Base-by-base conservation (phyloP, 495 filamentous ascomycete species). In the Evernia prunastri region DNA sequence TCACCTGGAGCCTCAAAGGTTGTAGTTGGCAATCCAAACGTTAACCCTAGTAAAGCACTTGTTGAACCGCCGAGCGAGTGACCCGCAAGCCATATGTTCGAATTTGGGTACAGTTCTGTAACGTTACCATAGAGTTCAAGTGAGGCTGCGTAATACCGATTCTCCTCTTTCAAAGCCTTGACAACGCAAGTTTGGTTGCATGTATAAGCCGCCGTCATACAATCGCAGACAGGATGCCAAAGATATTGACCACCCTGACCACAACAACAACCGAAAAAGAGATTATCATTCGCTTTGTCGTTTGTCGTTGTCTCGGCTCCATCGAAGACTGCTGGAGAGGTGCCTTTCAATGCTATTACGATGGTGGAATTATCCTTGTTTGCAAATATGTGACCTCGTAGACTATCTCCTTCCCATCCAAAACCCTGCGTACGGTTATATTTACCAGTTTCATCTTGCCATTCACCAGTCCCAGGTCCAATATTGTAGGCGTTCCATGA, bases 261-360 rank as follows among this genome's bases (percentile, higher is more conserved):
- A 76, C 94, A 98, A 72, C 94, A 98, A 76, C 94, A 98, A 71
- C 92, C 92, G 78, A 96, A 96, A 72, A 93, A 95, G 12, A 98
- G 82, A 71, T 98, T 98, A 73, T 98, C 94, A 72, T 98, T 98
- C 57, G 89, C 78, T 74, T 98, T 98, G 76, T 98, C 94, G 70
- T 96, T 97, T 7, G 92, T 96, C 0, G 92, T 96, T 0, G 94
- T 97, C 17, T 90, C 92, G 12, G 91, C 89, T 5, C 94, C 94
- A 73, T 97, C 94, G 72, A 96, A 97, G 13, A 97, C 85, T 15
- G 95, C 94, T 1, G 67, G 67, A 51, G 91, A 89, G 9, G 91
- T 96, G 25, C 93, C 92, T 75, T 98, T 98, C 37, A 98, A 76
- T 3, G 90, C 92, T 57, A 98, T 91, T 40, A 97, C 85, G 60